Percentiles rank a stretch among this genome's conserved stretches.
Evolutionary conservation across 352 stramenopile species (phyloP).

Genomic region (Thalassiosira livingstoniorum): DNA sequence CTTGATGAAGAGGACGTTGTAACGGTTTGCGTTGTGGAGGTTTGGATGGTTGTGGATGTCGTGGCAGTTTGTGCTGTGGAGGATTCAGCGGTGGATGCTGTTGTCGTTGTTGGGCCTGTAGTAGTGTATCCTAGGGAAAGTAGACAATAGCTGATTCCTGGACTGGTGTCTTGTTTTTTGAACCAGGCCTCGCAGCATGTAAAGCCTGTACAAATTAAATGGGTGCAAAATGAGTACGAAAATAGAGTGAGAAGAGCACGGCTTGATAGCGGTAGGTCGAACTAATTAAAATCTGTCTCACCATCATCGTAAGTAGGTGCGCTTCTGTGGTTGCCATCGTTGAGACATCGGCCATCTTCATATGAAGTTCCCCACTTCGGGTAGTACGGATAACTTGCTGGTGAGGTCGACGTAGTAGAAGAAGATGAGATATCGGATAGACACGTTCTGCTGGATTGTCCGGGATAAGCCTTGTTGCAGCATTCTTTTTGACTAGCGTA

Average conservation of each 20-base stretch:
- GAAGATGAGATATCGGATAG: neutral
- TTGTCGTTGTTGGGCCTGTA: no score
- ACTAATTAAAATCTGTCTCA: no score
- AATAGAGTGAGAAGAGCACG: no score
- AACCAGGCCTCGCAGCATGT: neutral
- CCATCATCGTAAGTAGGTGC: no score
- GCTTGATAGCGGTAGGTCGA: no score
- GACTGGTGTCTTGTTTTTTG: neutral
- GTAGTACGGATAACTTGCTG: neutral
- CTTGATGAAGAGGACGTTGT: no score
- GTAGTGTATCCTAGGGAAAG: neutral
- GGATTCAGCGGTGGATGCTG: no score
- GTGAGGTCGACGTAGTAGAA: neutral
- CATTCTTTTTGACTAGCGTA: neutral
- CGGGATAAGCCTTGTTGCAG: neutral
- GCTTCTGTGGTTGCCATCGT: neutral
- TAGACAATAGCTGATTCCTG: neutral
- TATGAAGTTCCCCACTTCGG: neutral
- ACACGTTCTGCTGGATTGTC: neutral
- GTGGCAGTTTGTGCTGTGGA: no score
- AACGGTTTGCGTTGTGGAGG: no score
- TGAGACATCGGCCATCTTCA: neutral
- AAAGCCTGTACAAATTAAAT: neutral
- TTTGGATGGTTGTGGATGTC: no score
- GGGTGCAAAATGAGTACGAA: neutral